Percentiles rank a stretch among this genome's conserved stretches.
phyloP scores from a whole-genome alignment of 257 asterid species.

The Solanum gracilifrons region DNA sequence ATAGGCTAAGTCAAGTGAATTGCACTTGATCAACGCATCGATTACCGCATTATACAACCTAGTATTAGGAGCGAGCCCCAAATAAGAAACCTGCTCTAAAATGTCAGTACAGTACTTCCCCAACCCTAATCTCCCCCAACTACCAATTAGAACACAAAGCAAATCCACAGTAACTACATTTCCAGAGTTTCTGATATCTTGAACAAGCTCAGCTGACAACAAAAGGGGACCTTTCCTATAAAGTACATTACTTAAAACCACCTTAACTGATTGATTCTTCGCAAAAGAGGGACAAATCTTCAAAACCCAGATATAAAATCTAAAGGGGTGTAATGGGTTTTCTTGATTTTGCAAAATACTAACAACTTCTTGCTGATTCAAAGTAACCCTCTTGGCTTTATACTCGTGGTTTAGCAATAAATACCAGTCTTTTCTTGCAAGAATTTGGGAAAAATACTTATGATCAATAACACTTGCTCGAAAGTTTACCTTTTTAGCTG shows the following conservation, averaged over 20 bases:
- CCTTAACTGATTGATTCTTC: constrained; percentile 37
- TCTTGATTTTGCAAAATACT: constrained; percentile 79
- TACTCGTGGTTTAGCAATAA: constrained; percentile 62
- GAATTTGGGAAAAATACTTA: constrained; percentile 35
- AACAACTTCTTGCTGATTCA: constrained; percentile 34
- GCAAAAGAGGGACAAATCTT: constrained; percentile 31
- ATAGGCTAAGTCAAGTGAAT: constrained; percentile 87
- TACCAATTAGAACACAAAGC: constrained; percentile 56
- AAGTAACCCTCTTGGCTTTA: constrained; percentile 25
- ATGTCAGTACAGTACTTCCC: constrained; percentile 72
- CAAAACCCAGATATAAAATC: constrained; percentile 68
- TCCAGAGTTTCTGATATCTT: constrained; percentile 52
- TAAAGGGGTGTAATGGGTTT: constrained; percentile 40
- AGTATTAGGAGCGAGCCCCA: constrained; percentile 63
- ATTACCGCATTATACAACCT: constrained; percentile 85
- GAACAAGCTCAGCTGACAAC: constrained; percentile 59
- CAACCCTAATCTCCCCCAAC: constrained; percentile 93
- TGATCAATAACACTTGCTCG: constrained; percentile 38
- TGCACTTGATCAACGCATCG: constrained; percentile 74
- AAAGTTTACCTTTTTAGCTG: constrained; percentile 9
- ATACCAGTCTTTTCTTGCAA: constrained; percentile 75
- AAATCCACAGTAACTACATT: constrained; percentile 48
- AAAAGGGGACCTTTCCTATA: constrained; percentile 69
- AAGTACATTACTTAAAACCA: constrained; percentile 50
- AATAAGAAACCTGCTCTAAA: constrained; percentile 78